Base-by-base conservation (phyloP, 2,329 filamentous ascomycete species). In the Botryotinia globosa region DNA sequence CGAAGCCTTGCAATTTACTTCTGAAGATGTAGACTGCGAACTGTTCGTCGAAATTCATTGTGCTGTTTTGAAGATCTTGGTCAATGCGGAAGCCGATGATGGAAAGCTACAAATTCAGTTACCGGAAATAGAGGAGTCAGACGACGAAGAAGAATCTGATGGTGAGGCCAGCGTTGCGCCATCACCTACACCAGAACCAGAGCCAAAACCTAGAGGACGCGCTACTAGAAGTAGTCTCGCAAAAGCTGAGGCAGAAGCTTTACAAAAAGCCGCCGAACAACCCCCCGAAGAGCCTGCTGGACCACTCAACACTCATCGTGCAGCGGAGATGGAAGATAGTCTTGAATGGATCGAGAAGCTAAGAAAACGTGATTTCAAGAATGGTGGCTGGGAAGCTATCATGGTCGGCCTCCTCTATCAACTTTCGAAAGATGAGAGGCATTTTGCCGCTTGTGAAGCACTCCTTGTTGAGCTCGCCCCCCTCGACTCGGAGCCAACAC, bases 21-120 rank as follows among this genome's bases (percentile, higher is more conserved):
- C 90, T 0, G 88, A 91, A 48, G 89, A 93, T 34, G 84, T 89
- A 0, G 90, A 91, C 12, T 96, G 96, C 69, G 92, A 98, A 80
- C 85, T 99, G 0, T 91, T 98, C 77, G 90, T 93, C 67, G 96
- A 99, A 81, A 88, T 96, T 8, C 95, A 98, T 81, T 99, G 96
- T 81, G 91, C 95, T 0, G 89, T 98, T 4, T 84, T 99, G 74
- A 98, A 97, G 80, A 88, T 94, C 44, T 85, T 98, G 34, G 93
- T 98, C 61, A 90, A 91, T 77, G 87, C 90, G 0, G 90, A 94
- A 74, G 86, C 87, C 22, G 90, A 93, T 48, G 91, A 91, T 58
- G 95, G 94, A 10, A 92, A 93, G 77, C 85, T 97, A 18, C 90
- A 94, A 75, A 90, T 97, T 22, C 88, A 88, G 20, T 84, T 98